phyloP scores from a whole-genome alignment of 2,329 filamentous ascomycete genomes.

The Aspergillus novofumigatus region DNA sequence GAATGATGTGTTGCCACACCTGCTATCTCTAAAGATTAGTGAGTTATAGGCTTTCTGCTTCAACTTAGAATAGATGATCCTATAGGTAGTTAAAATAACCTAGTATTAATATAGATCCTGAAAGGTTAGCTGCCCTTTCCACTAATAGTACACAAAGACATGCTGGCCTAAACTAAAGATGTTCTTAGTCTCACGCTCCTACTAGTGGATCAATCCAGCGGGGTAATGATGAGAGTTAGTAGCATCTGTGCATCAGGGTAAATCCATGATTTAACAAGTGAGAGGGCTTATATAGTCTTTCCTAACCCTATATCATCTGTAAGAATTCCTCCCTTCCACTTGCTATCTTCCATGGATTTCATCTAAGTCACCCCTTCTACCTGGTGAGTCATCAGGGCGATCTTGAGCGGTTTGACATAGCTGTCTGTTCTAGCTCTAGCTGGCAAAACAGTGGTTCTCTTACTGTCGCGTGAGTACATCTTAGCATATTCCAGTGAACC shows the following conservation, averaged over 20 bases:
- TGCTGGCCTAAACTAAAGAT: slow-evolving; percentile 59
- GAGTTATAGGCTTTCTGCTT: slow-evolving; percentile 41
- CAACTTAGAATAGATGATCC: slow-evolving; percentile 63
- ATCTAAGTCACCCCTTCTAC: slow-evolving; percentile 74
- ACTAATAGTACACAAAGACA: slow-evolving; percentile 68
- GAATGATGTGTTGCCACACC: slow-evolving; percentile 65
- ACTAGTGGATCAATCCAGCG: slow-evolving; percentile 75
- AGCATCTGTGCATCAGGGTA: slow-evolving; percentile 55
- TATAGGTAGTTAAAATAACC: slow-evolving; percentile 75
- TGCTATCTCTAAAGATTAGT: slow-evolving; percentile 22
- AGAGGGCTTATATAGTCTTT: slow-evolving; percentile 77
- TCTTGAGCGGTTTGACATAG: slow-evolving; percentile 48
- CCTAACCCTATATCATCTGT: slow-evolving; percentile 81
- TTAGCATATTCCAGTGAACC: no score
- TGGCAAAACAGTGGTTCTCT: no score
- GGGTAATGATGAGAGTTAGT: slow-evolving; percentile 83
- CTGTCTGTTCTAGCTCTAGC: no score
- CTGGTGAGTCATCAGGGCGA: slow-evolving; percentile 74
- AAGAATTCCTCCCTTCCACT: slow-evolving; percentile 70
- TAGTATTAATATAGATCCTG: slow-evolving; percentile 62
- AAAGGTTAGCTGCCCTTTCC: slow-evolving; percentile 54
- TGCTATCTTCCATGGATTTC: slow-evolving; percentile 66
- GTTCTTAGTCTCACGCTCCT: slow-evolving; percentile 71
- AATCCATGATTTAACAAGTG: slow-evolving; percentile 66
- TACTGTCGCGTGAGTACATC: no score